Percentiles rank a stretch among this genome's conserved stretches.
Evolutionary conservation across 805 yeast genomes (phyloP).

Genomic region (Naumovozyma baii): DNA sequence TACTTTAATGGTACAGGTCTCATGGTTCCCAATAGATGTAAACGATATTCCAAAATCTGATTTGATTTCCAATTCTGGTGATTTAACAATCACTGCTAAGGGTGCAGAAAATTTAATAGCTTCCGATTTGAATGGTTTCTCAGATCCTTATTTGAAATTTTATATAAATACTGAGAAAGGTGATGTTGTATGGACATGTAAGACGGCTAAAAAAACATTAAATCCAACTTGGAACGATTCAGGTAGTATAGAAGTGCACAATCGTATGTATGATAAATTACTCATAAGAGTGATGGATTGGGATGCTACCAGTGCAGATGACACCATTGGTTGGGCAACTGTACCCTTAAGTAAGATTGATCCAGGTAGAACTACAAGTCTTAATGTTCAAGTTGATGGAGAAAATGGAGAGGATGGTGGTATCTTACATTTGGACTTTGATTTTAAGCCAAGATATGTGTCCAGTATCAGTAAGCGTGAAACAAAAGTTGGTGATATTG

Average conservation of each 20-base stretch:
- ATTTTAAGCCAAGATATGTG: constrained; percentile 66
- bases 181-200: constrained; percentile 57
- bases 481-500: constrained; percentile 38
- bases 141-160: constrained; percentile 81
- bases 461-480: constrained; percentile 33
- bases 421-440: constrained; percentile 44
- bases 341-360: constrained; percentile 52
- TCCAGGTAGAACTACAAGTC: constrained; percentile 34
- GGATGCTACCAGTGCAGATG: constrained; percentile 90
- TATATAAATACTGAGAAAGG: constrained; percentile 49
- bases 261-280: constrained; percentile 52
- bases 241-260: constrained; percentile 44
- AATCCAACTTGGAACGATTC: constrained; percentile 85
- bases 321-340: constrained; percentile 57
- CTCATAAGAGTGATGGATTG: constrained; percentile 65
- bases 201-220: constrained; percentile 75
- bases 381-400: constrained; percentile 38
- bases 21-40: constrained; percentile 70
- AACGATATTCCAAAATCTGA: constrained; percentile 62
- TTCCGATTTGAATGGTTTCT: constrained; percentile 86
- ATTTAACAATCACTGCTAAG: constrained; percentile 47
- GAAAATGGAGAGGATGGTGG: constrained; percentile 46
- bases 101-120: constrained; percentile 63
- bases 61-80: constrained; percentile 66
- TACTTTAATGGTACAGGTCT: constrained; percentile 48